A percentile compares a stretch with the other conserved stretches of the same genome.
These are phyloP conservation scores for Flaveria sonorensis DNA, from an alignment of 129 eudicot genomes.

Conservation along the genomic window DNA sequence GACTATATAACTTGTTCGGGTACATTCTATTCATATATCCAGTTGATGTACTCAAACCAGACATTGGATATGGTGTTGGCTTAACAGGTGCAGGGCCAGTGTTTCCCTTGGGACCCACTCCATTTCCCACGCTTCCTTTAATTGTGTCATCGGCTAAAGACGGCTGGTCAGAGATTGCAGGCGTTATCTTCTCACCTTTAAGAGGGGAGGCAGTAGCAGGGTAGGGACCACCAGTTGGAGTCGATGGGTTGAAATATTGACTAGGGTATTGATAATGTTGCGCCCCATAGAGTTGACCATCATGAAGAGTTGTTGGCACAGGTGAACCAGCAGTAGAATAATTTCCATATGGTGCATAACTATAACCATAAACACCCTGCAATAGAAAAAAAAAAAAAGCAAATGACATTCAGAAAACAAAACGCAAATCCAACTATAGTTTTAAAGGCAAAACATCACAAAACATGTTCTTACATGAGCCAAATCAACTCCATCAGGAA, in stretches of 20 bases:
- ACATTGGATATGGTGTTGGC: conserved; percentile 40
- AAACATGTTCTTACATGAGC: conserved; percentile 44
- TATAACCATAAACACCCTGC: conserved; percentile 72
- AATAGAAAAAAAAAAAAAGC: background rate
- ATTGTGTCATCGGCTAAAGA: conserved; percentile 42
- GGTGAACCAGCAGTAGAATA: conserved; percentile 67
- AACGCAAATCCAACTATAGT: background rate
- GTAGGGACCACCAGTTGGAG: conserved; percentile 38
- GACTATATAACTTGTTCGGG: conserved; percentile 49
- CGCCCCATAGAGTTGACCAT: conserved; percentile 61
- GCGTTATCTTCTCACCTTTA: conserved; percentile 45
- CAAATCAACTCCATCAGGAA: conserved; percentile 57
- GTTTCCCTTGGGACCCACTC: conserved; percentile 49
- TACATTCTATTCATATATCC: conserved; percentile 28
- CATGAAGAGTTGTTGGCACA: conserved; percentile 40
- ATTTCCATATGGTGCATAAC: conserved; percentile 59
- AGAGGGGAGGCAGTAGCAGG: conserved; percentile 23
- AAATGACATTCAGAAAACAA: background rate
- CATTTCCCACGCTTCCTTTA: conserved; percentile 41
- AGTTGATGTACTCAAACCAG: conserved; percentile 32
- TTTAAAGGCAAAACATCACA: background rate
- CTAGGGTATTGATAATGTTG: conserved; percentile 64
- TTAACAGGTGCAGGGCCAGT: conserved; percentile 35
- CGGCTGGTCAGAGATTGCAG: conserved; percentile 37
- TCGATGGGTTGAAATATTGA: conserved; percentile 43